Evolutionary conservation across 164 flowering plant species (phyloP).

Genomic region (Vitis rupestris): DNA sequence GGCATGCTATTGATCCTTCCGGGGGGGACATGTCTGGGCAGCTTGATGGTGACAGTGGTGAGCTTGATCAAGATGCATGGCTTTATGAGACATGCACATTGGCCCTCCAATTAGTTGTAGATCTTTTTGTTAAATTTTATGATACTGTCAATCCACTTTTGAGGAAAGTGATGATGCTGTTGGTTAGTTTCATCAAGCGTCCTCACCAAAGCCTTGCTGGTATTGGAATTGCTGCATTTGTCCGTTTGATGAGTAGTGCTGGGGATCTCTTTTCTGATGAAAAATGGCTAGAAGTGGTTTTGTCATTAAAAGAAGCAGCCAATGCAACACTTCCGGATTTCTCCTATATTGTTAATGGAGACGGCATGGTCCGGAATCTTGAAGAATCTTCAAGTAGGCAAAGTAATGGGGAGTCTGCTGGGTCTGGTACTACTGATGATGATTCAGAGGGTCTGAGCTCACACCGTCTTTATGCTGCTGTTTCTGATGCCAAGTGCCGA

Average conservation of each 20-base stretch:
- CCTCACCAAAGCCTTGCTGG: conserved; percentile 99
- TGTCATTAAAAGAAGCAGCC: conserved; percentile 80
- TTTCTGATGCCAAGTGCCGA: conserved; percentile 86
- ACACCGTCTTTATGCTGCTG: conserved; percentile 47
- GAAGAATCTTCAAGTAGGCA: conserved; percentile 33
- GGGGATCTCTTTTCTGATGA: conserved; percentile 89
- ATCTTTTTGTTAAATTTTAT: conserved; percentile 93
- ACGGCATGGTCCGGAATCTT: conserved; percentile 19
- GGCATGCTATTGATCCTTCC: conserved; percentile 93
- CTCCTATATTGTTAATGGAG: conserved; percentile 43
- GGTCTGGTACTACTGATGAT: conserved; percentile 37
- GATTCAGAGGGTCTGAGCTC: conserved; percentile 50
- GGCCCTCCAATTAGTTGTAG: conserved; percentile 93
- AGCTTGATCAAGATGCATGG: conserved; percentile 95
- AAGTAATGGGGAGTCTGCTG: conserved; percentile 37
- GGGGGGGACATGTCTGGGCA: conserved; percentile 49
- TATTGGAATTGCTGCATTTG: conserved; percentile 96
- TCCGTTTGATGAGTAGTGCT: conserved; percentile 91
- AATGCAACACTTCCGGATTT: conserved; percentile 89
- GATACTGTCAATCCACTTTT: conserved; percentile 86
- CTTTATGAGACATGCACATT: conserved; percentile 96
- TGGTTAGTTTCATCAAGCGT: conserved; percentile 87
- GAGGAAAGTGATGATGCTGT: conserved; percentile 67
- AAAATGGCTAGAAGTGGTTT: conserved; percentile 91
- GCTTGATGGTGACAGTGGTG: conserved; percentile 49